Percentiles rank a stretch among this genome's conserved stretches.
phyloP scores from a whole-genome alignment of 2,329 filamentous ascomycete genomes.

The Penicillium paneum region DNA sequence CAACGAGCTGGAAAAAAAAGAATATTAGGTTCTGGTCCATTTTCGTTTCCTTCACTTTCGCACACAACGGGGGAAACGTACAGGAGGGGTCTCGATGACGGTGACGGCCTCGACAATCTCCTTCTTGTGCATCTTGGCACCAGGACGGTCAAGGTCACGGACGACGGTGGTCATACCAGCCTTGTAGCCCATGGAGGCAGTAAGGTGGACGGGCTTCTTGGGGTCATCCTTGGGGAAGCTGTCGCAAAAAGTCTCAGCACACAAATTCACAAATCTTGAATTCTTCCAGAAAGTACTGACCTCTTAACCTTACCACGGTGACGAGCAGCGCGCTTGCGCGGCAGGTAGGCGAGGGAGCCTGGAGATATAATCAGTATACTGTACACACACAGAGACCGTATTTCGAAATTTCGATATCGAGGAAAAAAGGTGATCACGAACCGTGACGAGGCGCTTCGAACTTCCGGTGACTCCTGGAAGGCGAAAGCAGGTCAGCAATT shows the following conservation, averaged over 20 bases:
- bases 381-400: constrained; percentile 22
- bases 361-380: constrained; percentile 33
- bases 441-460: constrained; percentile 93
- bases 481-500: constrained; percentile 29
- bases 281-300: constrained; percentile 53
- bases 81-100: constrained; percentile 89
- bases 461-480: constrained; percentile 58
- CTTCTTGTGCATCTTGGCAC: constrained; percentile 99
- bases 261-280: constrained; percentile 16
- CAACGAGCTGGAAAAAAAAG: constrained; percentile 74
- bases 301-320: constrained; percentile 98
- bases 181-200: constrained; percentile 99
- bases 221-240: constrained; percentile 99
- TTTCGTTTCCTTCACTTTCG: neutral
- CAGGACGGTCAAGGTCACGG: constrained; percentile 97
- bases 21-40: constrained; percentile 18
- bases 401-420: constrained; percentile 33
- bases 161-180: constrained; percentile 99
- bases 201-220: constrained; percentile 99
- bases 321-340: constrained; percentile 86
- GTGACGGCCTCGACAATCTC: constrained; percentile 86
- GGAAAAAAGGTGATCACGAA: constrained; percentile 73
- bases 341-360: constrained; percentile 77
- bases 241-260: constrained; percentile 35
- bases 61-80: constrained; percentile 55